Evolutionary conservation across 2,329 filamentous ascomycete species (phyloP), one percentile per base, ranked within the genome.

Genomic region (Trichoderma sp.): DNA sequence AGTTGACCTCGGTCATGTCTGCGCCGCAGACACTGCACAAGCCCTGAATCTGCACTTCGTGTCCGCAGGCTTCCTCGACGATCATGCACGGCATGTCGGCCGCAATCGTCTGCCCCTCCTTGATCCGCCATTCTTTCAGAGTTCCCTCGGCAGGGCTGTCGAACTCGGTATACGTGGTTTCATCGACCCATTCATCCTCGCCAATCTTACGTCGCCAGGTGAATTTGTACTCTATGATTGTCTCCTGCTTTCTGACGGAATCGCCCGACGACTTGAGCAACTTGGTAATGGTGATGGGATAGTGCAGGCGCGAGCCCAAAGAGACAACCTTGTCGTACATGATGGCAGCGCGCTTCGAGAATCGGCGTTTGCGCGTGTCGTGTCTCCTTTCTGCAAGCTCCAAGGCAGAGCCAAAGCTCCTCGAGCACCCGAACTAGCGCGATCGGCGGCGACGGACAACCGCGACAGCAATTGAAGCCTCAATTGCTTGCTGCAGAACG

Each of bases 21-120:
- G 94, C 93, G 71, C 95, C 95, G 79, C 95, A 99, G 70, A 94
- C 87, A 68, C 89, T 93, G 80, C 95, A 99, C 72, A 99, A 86
- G 53, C 94, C 94, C 67, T 91, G 91, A 76, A 92, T 97, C 79
- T 98, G 94, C 48, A 97, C 86, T 74, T 94, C 92, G 80, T 99
- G 95, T 34, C 90, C 87, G 80, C 95, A 99, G 67, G 91, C 89
- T 81, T 99, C 95, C 74, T 97, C 91, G 64, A 99, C 90, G 69
- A 93, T 89, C 69, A 93, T 87, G 70, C 85, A 87, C 2, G 82
- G 76, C 70, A 82, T 82, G 76, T 90, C 88, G 57, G 81, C 81
- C 5, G 82, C 79, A 68, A 94, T 84, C 72, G 87, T 83, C 72
- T 89, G 84, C 68, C 90, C 92, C 67, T 89, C 87, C 71, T 80